These are phyloP conservation scores for Fusarium setosum DNA, from an alignment of 2,329 filamentous ascomycete genomes.

Conservation along the genomic window DNA sequence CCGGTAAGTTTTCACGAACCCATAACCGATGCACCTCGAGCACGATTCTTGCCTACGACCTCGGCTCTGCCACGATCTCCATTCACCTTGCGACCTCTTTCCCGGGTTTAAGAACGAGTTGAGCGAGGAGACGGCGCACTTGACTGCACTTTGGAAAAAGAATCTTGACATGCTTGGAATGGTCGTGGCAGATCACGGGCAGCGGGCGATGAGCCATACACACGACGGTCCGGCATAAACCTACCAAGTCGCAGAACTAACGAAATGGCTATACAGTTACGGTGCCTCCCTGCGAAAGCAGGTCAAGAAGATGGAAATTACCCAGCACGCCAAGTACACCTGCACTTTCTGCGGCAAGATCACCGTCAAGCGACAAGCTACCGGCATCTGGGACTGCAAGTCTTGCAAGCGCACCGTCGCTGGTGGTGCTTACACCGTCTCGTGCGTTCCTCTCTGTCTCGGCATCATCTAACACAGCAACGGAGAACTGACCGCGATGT, in stretches of 20 bases:
- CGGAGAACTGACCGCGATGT: conserved; percentile 45
- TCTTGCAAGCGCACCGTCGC: conserved; percentile 86
- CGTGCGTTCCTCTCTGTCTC: conserved; percentile 74
- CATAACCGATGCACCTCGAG: conserved; percentile 31
- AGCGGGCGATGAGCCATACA: conserved; percentile 9
- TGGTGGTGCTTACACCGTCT: conserved; percentile 89
- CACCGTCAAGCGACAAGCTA: conserved; percentile 88
- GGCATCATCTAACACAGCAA: neutral
- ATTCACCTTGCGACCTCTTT: conserved; percentile 3
- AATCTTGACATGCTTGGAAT: neutral
- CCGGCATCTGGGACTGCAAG: conserved; percentile 98
- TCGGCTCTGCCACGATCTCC: conserved; percentile 25
- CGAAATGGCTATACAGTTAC: conserved; percentile 71
- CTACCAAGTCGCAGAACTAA: conserved; percentile 41
- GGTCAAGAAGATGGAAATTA: conserved; percentile 99
- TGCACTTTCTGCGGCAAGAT: conserved; percentile 99
- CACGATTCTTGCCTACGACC: conserved; percentile 19
- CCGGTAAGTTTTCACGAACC: conserved; percentile 72
- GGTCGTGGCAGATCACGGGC: conserved; percentile 15
- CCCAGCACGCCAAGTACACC: conserved; percentile 95
- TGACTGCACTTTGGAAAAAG: neutral
- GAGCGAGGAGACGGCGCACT: conserved; percentile 5
- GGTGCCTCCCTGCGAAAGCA: conserved; percentile 99
- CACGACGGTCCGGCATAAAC: conserved; percentile 6
- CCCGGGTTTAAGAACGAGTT: neutral